phyloP scores from a whole-genome alignment of 2,329 filamentous ascomycete species.

The Ophiocordyceps camponoti-saundersi region DNA sequence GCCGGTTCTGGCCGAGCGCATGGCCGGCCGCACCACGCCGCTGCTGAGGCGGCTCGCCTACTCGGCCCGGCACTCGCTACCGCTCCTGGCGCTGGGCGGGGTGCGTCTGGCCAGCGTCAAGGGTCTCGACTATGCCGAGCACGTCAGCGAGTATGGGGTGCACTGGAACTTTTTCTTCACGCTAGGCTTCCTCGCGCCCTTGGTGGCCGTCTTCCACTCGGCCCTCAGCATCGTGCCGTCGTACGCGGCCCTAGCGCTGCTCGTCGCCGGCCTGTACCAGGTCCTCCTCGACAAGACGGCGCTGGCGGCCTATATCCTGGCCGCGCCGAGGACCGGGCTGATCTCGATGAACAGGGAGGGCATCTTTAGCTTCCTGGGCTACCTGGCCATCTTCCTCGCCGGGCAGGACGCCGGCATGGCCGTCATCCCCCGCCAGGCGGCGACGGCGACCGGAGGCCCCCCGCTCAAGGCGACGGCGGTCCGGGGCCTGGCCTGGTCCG shows the following conservation, averaged over 20 bases:
- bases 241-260: slow-evolving; percentile 56
- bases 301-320: slow-evolving; percentile 70
- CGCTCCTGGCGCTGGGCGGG: slow-evolving; percentile 63
- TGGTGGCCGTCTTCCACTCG: slow-evolving; percentile 69
- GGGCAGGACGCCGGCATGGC: slow-evolving; percentile 73
- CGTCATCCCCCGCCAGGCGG: slow-evolving; percentile 48
- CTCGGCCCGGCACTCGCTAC: slow-evolving; percentile 66
- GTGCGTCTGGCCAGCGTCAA: slow-evolving; percentile 80
- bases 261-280: slow-evolving; percentile 57
- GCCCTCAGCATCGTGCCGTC: slow-evolving; percentile 55
- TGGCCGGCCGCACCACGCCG: slow-evolving; percentile 29
- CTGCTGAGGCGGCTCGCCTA: slow-evolving; percentile 41
- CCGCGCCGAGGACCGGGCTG: slow-evolving; percentile 61
- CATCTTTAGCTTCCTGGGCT: slow-evolving; percentile 86
- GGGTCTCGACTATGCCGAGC: slow-evolving; percentile 87
- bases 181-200: slow-evolving; percentile 71
- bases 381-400: slow-evolving; percentile 84
- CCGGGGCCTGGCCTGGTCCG: slow-evolving; percentile 52
- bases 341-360: slow-evolving; percentile 88
- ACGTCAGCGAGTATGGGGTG: slow-evolving; percentile 92
- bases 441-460: slow-evolving; percentile 18
- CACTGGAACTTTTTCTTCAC: slow-evolving; percentile 99
- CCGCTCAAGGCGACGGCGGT: slow-evolving; percentile 31
- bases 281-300: slow-evolving; percentile 55
- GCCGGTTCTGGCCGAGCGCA: slow-evolving; percentile 53